Evolutionary conservation across 805 yeast species (phyloP), one percentile per base, ranked within the genome.

Genomic region (Debaryomyces castellii): DNA sequence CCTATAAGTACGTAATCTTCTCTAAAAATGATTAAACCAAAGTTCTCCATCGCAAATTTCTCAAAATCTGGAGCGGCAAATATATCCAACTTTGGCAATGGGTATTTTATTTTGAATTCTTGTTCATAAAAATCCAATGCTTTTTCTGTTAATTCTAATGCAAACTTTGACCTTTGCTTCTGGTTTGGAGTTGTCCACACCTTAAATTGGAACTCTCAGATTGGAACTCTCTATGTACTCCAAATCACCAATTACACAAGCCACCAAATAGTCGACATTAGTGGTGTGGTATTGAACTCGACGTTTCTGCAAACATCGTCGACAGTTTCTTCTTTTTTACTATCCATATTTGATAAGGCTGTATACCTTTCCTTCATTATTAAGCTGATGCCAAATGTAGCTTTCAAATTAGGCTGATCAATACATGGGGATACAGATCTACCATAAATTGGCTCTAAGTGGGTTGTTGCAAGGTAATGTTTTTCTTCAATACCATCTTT

Each of bases 11-110:
- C 68, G 53, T 86, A 92, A n/a, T 82, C 85, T 38, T 87, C 84
- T 67, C 94, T 79, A 68, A 83, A 87, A 20, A 94, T 87, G 56
- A 87, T 78, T 58, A 86, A 74, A 45, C 90, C 90, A 77, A 86
- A 86, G 66, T 87, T 87, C 69, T 87, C 96, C 96, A 87, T 87
- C 40, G 96, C 96, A 57, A 94, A 94, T 17, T 89, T 89, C 28
- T 87, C 74, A 64, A 87, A 87, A 66, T 86, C 94, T 58, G 85
- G 92, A 51, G 85, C 85, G 18, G 90, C 92, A 45, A 86, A 87
- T 71, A 84, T 78, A 62, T 87, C 94, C 71, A 84, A 77, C 67
- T 87, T 87, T 41, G n/a, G n/a, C n/a, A n/a, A n/a, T n/a, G 87
- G 88, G 63, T 86, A 87, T 47, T 84, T 79, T 52, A 87, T 85